phyloP scores from a whole-genome alignment of 1,139 yeast species.

The Yamadazyma sp. region DNA sequence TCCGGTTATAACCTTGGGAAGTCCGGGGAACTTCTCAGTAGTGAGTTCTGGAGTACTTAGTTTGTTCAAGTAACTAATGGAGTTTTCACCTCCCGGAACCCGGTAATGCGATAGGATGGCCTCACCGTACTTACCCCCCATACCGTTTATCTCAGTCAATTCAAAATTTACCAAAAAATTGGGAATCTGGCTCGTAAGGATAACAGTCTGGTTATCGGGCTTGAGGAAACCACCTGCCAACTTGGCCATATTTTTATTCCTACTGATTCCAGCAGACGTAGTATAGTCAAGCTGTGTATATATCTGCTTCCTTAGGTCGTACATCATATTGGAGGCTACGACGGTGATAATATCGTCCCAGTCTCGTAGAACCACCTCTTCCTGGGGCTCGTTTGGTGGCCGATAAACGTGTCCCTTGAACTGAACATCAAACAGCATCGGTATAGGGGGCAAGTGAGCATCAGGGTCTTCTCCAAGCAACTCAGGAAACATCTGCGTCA shows the following conservation, averaged over 20 bases:
- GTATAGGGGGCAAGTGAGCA: conserved; percentile 48
- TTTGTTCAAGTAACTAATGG: conserved; percentile 41
- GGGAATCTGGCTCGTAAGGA: conserved; percentile 49
- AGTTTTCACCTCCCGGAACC: conserved; percentile 38
- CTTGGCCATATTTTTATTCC: conserved; percentile 77
- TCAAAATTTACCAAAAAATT: conserved; percentile 61
- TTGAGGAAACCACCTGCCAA: conserved; percentile 84
- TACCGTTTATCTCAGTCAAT: conserved; percentile 76
- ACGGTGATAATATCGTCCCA: conserved; percentile 84
- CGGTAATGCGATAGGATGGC: conserved; percentile 46
- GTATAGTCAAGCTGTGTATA: conserved; percentile 66
- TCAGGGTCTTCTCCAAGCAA: conserved; percentile 22
- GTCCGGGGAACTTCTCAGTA: conserved; percentile 20
- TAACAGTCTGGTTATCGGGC: conserved; percentile 83
- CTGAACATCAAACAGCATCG: conserved; percentile 33
- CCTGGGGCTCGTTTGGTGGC: background rate
- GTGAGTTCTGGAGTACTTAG: conserved; percentile 30
- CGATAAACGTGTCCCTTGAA: conserved; percentile 30
- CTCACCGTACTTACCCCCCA: conserved; percentile 89
- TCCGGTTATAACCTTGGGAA: conserved; percentile 66
- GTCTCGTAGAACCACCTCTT: conserved; percentile 37
- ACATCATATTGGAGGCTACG: conserved; percentile 62
- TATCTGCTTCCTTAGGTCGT: conserved; percentile 53
- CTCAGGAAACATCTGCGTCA: conserved; percentile 29
- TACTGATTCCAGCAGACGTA: conserved; percentile 85